These are phyloP conservation scores for Septoria petroselini DNA, from an alignment of 2,329 filamentous ascomycete species.

Conservation along the genomic window DNA sequence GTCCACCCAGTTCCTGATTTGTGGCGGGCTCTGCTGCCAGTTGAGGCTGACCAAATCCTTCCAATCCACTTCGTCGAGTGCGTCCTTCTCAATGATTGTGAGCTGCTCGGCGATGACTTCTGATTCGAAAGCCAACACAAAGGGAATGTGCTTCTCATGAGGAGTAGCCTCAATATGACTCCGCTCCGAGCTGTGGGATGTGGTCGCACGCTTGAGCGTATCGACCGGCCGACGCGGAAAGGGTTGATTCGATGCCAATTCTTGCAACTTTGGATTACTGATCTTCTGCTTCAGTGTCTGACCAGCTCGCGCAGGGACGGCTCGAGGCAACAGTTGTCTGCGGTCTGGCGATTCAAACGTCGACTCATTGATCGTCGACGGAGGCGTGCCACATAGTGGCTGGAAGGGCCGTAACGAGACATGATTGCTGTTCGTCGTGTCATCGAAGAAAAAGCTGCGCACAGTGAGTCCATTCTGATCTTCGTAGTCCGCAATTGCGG, in stretches of 20 bases:
- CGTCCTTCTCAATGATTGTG: slow-evolving; percentile 81
- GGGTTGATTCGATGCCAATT: slow-evolving; percentile 25
- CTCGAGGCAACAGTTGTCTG: slow-evolving; percentile 17
- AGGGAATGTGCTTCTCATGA: slow-evolving; percentile 62
- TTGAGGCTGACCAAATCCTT: slow-evolving; percentile 79
- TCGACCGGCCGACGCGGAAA: slow-evolving; percentile 20
- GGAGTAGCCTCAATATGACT: not conserved
- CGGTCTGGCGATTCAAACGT: slow-evolving; percentile 27
- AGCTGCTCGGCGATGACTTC: slow-evolving; percentile 77
- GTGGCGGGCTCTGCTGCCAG: slow-evolving; percentile 63
- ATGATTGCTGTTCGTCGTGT: slow-evolving; percentile 38
- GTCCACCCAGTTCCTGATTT: slow-evolving; percentile 65
- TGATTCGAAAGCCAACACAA: slow-evolving; percentile 77
- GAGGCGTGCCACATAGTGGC: slow-evolving; percentile 35
- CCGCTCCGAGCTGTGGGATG: not conserved
- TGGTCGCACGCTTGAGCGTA: slow-evolving; percentile 8
- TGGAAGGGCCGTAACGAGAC: slow-evolving; percentile 17
- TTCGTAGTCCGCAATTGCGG: slow-evolving; percentile 51
- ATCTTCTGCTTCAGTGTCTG: slow-evolving; percentile 26
- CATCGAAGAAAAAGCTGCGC: slow-evolving; percentile 51
- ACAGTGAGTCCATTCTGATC: slow-evolving; percentile 40
- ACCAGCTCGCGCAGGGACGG: slow-evolving; percentile 17
- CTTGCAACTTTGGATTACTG: slow-evolving; percentile 24
- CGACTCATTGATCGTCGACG: slow-evolving; percentile 39
- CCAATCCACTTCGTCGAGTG: slow-evolving; percentile 83